Base-by-base conservation (phyloP, 768 basidiomycete species). In the Tephrocybe sp. region DNA sequence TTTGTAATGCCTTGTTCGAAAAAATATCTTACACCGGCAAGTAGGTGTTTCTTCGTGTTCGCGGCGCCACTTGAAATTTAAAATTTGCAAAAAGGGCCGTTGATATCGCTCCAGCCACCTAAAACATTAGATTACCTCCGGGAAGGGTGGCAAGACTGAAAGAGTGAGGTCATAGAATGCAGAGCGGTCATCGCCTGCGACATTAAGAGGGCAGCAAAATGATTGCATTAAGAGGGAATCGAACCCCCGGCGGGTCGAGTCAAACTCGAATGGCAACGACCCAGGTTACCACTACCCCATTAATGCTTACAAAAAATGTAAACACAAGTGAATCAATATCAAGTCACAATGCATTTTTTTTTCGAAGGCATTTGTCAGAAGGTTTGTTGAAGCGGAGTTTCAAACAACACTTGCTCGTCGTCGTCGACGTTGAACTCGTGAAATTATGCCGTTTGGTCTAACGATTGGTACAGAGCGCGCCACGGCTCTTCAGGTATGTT, bases 221-320 rank as follows among this genome's bases (percentile, higher is more conserved):
- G n/a, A n/a, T n/a, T 85, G 84, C 84, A 86, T 86, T 84, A 86
- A 86, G 83, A 53, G 85, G 84, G 85, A 86, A 87, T 87, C 82
- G 84, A 87, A 87, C 85, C 83, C 84, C 83, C 85, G 85, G 85
- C 85, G 85, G 84, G 83, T 86, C 85, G 83, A 82, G 32, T n/a
- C n/a, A n/a, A n/a, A n/a, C n/a, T n/a, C n/a, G n/a, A n/a, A n/a
- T n/a, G n/a, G n/a, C n/a, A n/a, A n/a, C n/a, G n/a, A n/a, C n/a
- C n/a, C n/a, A n/a, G n/a, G n/a, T n/a, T 30, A 61, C 58, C 59
- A 52, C 55, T 60, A 56, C 52, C 52, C 64, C 64, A 67, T 66
- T 62, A 64, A 64, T 66, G 65, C 64, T 61, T 53, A 35, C n/a
- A n/a, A 30, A 22, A 48, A 37, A 39, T 25, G 25, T 45, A 41